Conservation (phyloP, 2,329 filamentous ascomycete genomes). For the Coccinonectria pachysandricola region DNA sequence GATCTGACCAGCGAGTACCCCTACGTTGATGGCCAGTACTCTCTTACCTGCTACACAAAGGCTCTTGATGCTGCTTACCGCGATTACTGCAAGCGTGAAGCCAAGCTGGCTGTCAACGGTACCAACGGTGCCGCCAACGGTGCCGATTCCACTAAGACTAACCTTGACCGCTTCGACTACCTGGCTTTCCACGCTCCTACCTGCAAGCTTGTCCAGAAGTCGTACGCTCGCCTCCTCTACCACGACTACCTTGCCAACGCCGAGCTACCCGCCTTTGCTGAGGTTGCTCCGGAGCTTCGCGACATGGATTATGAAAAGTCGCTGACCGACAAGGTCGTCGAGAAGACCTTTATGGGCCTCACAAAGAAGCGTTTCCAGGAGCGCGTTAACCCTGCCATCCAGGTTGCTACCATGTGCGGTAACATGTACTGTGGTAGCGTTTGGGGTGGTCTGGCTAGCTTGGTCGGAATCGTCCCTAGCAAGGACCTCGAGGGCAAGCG, state of each 20-base stretch:
- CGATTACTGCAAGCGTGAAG: conserved; percentile 67
- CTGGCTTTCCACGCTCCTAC: conserved; percentile 74
- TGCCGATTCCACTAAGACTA: conserved; percentile 41
- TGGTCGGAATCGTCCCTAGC: conserved; percentile 55
- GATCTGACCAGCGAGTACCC: conserved; percentile 82
- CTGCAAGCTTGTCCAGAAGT: conserved; percentile 82
- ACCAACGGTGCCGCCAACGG: conserved; percentile 40
- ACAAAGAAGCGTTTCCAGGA: conserved; percentile 79
- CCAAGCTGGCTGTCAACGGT: conserved; percentile 44
- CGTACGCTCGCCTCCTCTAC: conserved; percentile 73
- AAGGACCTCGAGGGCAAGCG: conserved; percentile 60
- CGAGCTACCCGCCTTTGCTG: conserved; percentile 55
- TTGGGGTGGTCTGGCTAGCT: conserved; percentile 63
- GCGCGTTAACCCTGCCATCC: conserved; percentile 61
- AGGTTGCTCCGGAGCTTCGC: conserved; percentile 65
- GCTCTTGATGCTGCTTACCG: conserved; percentile 74
- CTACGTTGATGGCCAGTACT: conserved; percentile 76
- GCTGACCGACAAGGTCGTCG: conserved; percentile 68
- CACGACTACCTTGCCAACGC: conserved; percentile 72
- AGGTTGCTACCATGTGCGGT: conserved; percentile 67
- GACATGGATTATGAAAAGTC: conserved; percentile 74
- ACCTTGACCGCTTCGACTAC: conserved; percentile 74
- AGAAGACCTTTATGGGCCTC: conserved; percentile 78
- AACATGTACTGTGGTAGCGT: conserved; percentile 63
- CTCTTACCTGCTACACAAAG: conserved; percentile 70